phyloP scores from a whole-genome alignment of 345 rosid species.

The Aegle marmelos region DNA sequence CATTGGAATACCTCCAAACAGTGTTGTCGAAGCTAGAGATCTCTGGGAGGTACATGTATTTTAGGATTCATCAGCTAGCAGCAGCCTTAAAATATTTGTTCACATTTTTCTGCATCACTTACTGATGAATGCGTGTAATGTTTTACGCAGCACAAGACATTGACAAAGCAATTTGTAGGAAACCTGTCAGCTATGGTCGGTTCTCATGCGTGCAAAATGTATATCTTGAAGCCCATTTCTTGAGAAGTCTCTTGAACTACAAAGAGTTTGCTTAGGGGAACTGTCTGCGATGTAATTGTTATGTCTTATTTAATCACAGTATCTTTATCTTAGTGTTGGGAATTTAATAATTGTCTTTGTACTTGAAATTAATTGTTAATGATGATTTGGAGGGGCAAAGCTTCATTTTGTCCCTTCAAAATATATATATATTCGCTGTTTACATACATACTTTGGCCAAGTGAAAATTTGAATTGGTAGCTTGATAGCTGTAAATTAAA shows the following conservation, averaged over 20 bases:
- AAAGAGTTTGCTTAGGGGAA: too few relatives aligned
- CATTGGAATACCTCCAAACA: slow-evolving; percentile 47
- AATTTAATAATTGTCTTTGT: not conserved
- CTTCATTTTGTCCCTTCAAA: not conserved
- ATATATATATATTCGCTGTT: too few relatives aligned
- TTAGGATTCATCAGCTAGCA: too few relatives aligned
- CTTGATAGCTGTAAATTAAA: too few relatives aligned
- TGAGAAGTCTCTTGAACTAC: slow-evolving; percentile 13
- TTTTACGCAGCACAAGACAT: slow-evolving; percentile 67
- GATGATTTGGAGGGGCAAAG: slow-evolving; percentile 1
- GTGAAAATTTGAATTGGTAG: too few relatives aligned
- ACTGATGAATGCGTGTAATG: slow-evolving; percentile 6
- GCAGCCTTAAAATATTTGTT: not conserved
- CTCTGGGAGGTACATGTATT: slow-evolving; percentile 53
- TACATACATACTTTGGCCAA: too few relatives aligned
- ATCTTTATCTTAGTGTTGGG: too few relatives aligned
- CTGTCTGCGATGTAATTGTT: not conserved
- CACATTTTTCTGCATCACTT: not conserved
- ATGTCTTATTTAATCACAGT: too few relatives aligned
- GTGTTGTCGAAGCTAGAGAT: slow-evolving; percentile 56
- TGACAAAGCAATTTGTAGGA: slow-evolving; percentile 46
- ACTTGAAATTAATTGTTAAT: not conserved
- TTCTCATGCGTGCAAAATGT: slow-evolving; percentile 70
- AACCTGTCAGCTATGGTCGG: slow-evolving; percentile 48
- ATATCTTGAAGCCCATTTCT: slow-evolving; percentile 71